A percentile compares a stretch with the other conserved stretches of the same genome.
phyloP scores from a whole-genome alignment of 805 yeast species.

The Saccharomyces cerevisiae region DNA sequence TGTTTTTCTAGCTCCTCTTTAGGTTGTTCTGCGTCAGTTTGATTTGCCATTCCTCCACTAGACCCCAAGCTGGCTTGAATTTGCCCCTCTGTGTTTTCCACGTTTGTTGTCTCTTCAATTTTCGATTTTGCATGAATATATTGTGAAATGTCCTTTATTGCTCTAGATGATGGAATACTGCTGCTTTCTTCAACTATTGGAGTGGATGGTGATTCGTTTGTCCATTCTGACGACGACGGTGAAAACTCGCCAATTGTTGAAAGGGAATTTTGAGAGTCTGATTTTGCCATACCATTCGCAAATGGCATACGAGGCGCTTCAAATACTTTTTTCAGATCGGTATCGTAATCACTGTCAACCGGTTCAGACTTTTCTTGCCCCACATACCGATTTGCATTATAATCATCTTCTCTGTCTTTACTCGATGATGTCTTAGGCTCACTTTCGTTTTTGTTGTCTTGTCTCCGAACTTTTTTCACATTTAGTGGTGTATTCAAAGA shows the following conservation, averaged over 20 bases:
- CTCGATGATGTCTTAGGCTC: constrained; percentile 10
- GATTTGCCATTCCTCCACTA: not conserved
- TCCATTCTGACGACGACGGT: constrained; percentile 39
- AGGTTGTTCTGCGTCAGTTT: not conserved
- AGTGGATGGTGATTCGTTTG: constrained; percentile 32
- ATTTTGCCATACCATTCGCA: constrained; percentile 20
- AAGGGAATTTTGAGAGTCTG: constrained; percentile 30
- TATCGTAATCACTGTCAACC: constrained; percentile 20
- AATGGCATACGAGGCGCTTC: constrained; percentile 28
- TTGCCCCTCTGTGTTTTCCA: constrained; percentile 6
- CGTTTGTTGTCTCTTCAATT: constrained; percentile 2
- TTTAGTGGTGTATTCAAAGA: constrained; percentile 24
- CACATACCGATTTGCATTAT: not conserved
- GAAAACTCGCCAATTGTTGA: constrained; percentile 40
- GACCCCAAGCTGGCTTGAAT: not conserved
- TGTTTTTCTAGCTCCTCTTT: constrained; percentile 1
- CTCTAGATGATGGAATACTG: constrained; percentile 34
- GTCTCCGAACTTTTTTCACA: constrained; percentile 17
- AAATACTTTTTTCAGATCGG: constrained; percentile 20
- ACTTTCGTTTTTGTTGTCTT: constrained; percentile 5
- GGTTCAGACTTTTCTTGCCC: not conserved
- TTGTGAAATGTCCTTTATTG: constrained; percentile 35
- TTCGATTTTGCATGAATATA: constrained; percentile 19
- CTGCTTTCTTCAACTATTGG: constrained; percentile 8
- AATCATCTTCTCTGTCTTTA: not conserved